Conservation (phyloP, 805 yeast genomes). For the Suhomyces sp. region DNA sequence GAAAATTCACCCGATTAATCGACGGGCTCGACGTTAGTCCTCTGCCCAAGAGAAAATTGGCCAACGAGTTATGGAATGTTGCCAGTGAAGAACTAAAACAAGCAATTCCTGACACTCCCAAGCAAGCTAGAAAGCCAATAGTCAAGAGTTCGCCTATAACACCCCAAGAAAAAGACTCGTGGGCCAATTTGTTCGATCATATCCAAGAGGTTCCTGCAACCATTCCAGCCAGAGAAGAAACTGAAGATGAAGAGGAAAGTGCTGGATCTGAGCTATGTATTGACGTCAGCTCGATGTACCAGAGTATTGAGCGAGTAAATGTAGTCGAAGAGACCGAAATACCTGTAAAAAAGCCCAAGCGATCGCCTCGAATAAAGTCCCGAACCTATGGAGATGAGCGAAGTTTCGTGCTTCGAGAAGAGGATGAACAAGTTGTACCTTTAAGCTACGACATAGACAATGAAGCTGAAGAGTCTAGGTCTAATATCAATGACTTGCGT, state of each 20-base stretch:
- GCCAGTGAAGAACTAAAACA: neutral
- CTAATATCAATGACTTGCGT: slow-evolving; percentile 19
- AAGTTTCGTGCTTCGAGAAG: neutral
- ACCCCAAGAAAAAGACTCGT: slow-evolving; percentile 7
- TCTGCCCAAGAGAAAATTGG: neutral
- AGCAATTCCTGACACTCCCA: slow-evolving; percentile 1
- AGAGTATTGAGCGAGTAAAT: neutral
- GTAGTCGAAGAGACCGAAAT: neutral
- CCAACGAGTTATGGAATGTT: neutral
- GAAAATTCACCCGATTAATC: slow-evolving; percentile 5
- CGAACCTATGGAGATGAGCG: neutral
- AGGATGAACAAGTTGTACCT: neutral
- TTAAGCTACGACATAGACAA: neutral
- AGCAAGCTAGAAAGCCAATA: neutral
- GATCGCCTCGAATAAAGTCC: neutral
- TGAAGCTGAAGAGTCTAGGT: neutral
- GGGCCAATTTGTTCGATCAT: slow-evolving; percentile 16
- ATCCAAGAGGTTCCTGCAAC: slow-evolving; percentile 6
- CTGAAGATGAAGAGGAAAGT: neutral
- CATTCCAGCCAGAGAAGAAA: neutral
- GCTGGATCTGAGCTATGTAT: neutral
- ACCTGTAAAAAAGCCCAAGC: neutral
- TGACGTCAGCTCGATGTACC: neutral
- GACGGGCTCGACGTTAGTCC: neutral
- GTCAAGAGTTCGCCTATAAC: slow-evolving; percentile 1